Conservation (phyloP, 345 rosid genomes). For the Jatropha curcas region DNA sequence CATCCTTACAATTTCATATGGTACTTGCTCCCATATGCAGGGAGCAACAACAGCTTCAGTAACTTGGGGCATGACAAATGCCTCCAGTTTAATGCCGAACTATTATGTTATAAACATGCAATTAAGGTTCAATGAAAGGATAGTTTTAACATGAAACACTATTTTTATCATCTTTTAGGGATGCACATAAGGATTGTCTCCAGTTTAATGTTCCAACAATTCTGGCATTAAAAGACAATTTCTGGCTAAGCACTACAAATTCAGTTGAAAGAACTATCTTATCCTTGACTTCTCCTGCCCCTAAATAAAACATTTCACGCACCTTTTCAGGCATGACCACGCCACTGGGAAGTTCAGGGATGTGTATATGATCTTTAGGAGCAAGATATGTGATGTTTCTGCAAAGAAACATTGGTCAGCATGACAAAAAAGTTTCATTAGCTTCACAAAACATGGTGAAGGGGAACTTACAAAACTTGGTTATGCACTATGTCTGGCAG, state of each 20-base stretch:
- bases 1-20: conserved; percentile 4
- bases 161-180: background rate
- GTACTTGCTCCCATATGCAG: background rate
- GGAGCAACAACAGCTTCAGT: background rate
- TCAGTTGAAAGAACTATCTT: background rate
- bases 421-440: conserved; percentile 14
- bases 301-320: conserved; percentile 6
- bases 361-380: conserved; percentile 58
- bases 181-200: background rate
- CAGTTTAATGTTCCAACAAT: background rate
- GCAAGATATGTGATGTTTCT: conserved; percentile 72
- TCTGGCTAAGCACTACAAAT: too few relatives aligned
- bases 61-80: background rate
- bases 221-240: too few relatives aligned
- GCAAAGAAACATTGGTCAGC: conserved; percentile 22
- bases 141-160: background rate
- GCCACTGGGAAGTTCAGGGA: conserved; percentile 74
- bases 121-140: background rate
- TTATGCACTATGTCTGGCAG: conserved; percentile 62
- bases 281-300: background rate
- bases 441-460: conserved; percentile 22
- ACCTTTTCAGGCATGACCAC: conserved; percentile 77
- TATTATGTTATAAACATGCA: background rate
- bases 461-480: conserved; percentile 62
- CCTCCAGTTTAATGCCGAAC: background rate